These are phyloP conservation scores for Przewalskia tangutica DNA, from an alignment of 257 asterid genomes.

Conservation along the genomic window DNA sequence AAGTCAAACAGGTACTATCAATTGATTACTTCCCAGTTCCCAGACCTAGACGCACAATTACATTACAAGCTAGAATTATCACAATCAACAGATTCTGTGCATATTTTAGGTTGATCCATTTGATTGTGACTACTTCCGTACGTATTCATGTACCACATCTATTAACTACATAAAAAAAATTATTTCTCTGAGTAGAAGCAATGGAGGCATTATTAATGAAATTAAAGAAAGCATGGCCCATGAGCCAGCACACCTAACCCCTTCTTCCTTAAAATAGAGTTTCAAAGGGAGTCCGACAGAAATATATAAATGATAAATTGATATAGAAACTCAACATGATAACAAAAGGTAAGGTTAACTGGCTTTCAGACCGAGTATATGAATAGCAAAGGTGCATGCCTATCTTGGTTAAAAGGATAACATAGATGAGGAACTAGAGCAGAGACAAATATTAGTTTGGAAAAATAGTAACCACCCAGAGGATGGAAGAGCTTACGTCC, in stretches of 20 bases:
- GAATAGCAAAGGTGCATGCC: background rate
- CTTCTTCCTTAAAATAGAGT: background rate
- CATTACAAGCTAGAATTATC: background rate
- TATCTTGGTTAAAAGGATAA: background rate
- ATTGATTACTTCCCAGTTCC: background rate
- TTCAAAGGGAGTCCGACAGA: background rate
- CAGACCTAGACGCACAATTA: background rate
- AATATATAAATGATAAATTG: background rate
- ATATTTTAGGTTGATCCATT: background rate
- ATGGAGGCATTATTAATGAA: background rate
- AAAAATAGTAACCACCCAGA: background rate
- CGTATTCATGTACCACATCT: background rate
- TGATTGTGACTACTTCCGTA: background rate
- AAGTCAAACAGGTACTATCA: background rate
- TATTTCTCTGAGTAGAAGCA: background rate
- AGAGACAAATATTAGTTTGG: background rate
- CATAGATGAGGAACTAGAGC: background rate
- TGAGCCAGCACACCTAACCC: background rate
- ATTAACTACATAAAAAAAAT: background rate
- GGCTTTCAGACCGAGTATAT: background rate
- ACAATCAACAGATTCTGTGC: background rate
- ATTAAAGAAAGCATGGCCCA: background rate
- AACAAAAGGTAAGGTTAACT: background rate
- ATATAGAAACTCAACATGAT: background rate
- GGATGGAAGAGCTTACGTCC: conserved; percentile 45